phyloP scores from a whole-genome alignment of 2,329 filamentous ascomycete genomes.

The Dactylellina leptospora region DNA sequence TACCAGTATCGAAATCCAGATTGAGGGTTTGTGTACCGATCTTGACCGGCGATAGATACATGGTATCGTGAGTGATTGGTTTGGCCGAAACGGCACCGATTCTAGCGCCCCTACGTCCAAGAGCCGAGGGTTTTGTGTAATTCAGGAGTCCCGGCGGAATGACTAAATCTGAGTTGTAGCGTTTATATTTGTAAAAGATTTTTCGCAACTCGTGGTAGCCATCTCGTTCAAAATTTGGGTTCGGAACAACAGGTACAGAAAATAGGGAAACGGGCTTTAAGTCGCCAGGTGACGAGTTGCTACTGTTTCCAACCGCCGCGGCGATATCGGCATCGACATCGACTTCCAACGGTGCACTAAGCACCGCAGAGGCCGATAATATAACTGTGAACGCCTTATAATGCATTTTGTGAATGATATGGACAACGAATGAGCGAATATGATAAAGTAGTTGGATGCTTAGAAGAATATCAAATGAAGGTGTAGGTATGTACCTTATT shows the following conservation, averaged over 20 bases:
- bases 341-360: constrained; percentile 9
- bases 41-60: constrained; percentile 75
- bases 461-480: no score
- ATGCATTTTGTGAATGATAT: constrained; percentile 16
- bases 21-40: constrained; percentile 75
- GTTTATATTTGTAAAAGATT: constrained; percentile 34
- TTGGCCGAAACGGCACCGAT: constrained; percentile 59
- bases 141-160: constrained; percentile 38
- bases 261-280: constrained; percentile 7
- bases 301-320: neutral
- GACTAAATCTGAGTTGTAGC: constrained; percentile 28
- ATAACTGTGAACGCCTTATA: constrained; percentile 20
- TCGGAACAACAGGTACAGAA: constrained; percentile 24
- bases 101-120: constrained; percentile 9
- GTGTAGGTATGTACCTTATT: no score
- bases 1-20: constrained; percentile 79
- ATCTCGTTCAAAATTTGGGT: constrained; percentile 36
- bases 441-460: no score
- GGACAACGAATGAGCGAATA: constrained; percentile 5
- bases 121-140: constrained; percentile 28
- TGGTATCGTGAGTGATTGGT: constrained; percentile 71
- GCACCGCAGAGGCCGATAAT: constrained; percentile 13
- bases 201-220: constrained; percentile 44
- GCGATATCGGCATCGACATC: neutral
- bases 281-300: neutral